phyloP scores from a whole-genome alignment of 1,139 yeast species.

The Blastobotrys proliferans region DNA sequence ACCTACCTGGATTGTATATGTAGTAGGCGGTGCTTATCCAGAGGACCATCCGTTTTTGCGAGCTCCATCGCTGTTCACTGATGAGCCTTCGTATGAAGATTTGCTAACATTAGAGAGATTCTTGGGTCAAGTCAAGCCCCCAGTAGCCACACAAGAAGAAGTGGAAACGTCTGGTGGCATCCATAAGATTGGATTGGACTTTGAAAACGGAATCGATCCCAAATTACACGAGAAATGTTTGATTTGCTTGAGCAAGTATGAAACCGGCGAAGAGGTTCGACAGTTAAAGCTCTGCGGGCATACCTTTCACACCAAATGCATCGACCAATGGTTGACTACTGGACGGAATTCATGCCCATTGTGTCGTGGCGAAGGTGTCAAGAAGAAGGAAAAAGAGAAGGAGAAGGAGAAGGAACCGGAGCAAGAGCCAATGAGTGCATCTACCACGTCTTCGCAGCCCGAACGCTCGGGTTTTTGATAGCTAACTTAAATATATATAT shows the following conservation, averaged over 20 bases:
- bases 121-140: slow-evolving; percentile 45
- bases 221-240: slow-evolving; percentile 39
- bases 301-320: slow-evolving; percentile 48
- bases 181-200: slow-evolving; percentile 20
- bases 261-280: slow-evolving; percentile 44
- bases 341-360: slow-evolving; percentile 57
- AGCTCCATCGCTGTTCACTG: slow-evolving; percentile 46
- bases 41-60: slow-evolving; percentile 45
- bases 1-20: slow-evolving; percentile 46
- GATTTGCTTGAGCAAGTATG: slow-evolving; percentile 48
- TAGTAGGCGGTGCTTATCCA: slow-evolving; percentile 47
- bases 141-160: slow-evolving; percentile 41
- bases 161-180: slow-evolving; percentile 40
- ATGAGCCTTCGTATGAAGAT: slow-evolving; percentile 49
- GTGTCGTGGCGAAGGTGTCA: slow-evolving; percentile 47
- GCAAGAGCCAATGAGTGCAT: neutral
- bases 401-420: neutral
- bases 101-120: slow-evolving; percentile 42
- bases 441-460: neutral
- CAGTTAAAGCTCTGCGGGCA: slow-evolving; percentile 44
- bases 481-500: neutral
- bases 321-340: slow-evolving; percentile 53
- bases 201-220: slow-evolving; percentile 15
- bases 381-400: slow-evolving; percentile 1
- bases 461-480: neutral